These are phyloP conservation scores for Talaromyces sp. DNA, from an alignment of 2,329 filamentous ascomycete species.

Conservation along the genomic window DNA sequence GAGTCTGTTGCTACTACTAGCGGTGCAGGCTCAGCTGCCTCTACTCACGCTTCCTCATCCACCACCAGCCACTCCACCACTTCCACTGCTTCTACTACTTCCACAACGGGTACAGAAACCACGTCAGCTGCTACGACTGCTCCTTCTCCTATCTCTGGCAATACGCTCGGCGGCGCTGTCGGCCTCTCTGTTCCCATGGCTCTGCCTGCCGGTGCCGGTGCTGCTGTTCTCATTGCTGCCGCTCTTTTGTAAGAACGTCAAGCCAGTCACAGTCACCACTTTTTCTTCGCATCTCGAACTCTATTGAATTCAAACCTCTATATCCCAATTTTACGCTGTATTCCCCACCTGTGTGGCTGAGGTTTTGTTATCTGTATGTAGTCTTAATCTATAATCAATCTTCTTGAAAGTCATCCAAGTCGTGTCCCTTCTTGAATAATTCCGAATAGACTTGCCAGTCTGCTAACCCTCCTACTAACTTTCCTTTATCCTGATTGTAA, in stretches of 20 bases:
- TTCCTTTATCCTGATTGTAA: too few species aligned
- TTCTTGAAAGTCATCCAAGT: neutral
- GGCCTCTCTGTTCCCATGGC: slow-evolving; percentile 5
- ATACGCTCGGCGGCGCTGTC: neutral
- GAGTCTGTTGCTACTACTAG: neutral
- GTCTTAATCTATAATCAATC: neutral
- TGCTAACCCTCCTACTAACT: too few species aligned
- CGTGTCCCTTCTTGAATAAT: too few species aligned
- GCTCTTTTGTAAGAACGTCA: slow-evolving; percentile 2
- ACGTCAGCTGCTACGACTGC: neutral
- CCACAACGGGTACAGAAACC: neutral
- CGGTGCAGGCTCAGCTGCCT: neutral
- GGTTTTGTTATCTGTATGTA: neutral
- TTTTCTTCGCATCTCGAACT: neutral
- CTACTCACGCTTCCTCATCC: neutral
- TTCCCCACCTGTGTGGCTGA: neutral
- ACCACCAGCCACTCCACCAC: neutral
- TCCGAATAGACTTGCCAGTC: too few species aligned
- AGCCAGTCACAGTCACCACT: neutral
- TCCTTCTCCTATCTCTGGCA: neutral
- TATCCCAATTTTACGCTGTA: neutral
- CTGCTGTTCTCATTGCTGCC: slow-evolving; percentile 8
- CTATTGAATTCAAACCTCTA: neutral
- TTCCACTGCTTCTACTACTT: neutral
- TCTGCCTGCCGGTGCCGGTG: slow-evolving; percentile 3